Conservation (phyloP, 2,329 filamentous ascomycete species). For the Curvularia hawaiiensis region DNA sequence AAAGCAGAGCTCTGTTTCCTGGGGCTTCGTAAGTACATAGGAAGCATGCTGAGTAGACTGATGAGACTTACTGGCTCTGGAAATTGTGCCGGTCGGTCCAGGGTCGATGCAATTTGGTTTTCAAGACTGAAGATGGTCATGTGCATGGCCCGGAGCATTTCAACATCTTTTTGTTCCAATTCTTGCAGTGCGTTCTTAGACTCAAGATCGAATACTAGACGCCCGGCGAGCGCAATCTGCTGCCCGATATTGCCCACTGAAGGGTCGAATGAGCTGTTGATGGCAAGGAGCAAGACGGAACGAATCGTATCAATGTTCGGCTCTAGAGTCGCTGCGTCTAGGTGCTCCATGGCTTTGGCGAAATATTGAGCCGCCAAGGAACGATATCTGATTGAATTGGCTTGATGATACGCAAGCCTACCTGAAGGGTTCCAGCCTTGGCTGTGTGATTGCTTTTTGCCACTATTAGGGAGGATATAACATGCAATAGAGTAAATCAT, state of each 20-base stretch:
- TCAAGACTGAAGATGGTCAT: conserved; percentile 45
- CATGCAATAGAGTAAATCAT: conserved; percentile 47
- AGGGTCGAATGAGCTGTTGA: conserved; percentile 45
- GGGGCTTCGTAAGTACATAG: conserved; percentile 13
- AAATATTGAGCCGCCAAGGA: conserved; percentile 34
- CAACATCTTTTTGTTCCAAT: conserved; percentile 25
- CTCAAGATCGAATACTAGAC: conserved; percentile 41
- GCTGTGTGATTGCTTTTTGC: conserved; percentile 27
- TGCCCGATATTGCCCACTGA: conserved; percentile 44
- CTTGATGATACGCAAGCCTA: conserved; percentile 37
- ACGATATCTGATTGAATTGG: conserved; percentile 39
- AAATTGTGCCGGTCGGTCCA: conserved; percentile 44
- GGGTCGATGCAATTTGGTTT: conserved; percentile 43
- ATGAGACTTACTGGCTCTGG: conserved; percentile 40
- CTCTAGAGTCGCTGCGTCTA: conserved; percentile 42
- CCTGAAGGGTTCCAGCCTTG: conserved; percentile 32
- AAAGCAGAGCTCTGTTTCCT: conserved; percentile 40
- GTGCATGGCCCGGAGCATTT: conserved; percentile 39
- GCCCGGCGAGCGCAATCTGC: conserved; percentile 43
- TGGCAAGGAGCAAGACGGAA: conserved; percentile 40
- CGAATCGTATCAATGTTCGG: conserved; percentile 40
- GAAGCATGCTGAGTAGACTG: not conserved
- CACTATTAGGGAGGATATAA: conserved; percentile 36
- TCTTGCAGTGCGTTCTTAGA: conserved; percentile 35
- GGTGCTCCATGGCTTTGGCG: conserved; percentile 37